Evolutionary conservation across 805 yeast genomes (phyloP).

Genomic region (Saccharomycopsis lassenensis): DNA sequence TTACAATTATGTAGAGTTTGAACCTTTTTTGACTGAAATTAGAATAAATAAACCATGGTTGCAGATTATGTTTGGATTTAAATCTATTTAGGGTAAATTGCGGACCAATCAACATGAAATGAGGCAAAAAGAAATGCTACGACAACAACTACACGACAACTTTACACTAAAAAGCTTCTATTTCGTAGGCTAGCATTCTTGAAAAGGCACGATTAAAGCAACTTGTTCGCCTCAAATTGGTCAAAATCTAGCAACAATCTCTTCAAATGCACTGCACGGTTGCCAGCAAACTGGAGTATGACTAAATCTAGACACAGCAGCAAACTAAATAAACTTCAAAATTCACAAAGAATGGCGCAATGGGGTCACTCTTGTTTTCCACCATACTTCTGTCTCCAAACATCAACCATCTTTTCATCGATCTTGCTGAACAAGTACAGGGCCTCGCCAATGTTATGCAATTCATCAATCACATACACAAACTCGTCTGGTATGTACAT

Average conservation of each 20-base stretch:
- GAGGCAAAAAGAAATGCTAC: too few relatives aligned
- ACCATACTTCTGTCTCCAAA: conserved; percentile 80
- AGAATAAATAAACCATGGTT: too few relatives aligned
- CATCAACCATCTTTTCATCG: conserved; percentile 77
- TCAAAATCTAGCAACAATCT: neutral
- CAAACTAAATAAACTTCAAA: neutral
- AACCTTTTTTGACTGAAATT: too few relatives aligned
- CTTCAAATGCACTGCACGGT: neutral
- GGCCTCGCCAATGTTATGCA: conserved; percentile 85
- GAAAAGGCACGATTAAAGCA: neutral
- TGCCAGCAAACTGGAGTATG: neutral
- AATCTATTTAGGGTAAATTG: too few relatives aligned
- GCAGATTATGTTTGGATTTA: too few relatives aligned
- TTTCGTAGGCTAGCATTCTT: too few relatives aligned
- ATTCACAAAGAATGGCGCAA: neutral
- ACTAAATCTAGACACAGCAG: neutral
- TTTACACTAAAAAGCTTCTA: too few relatives aligned
- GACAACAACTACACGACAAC: too few relatives aligned
- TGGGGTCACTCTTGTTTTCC: conserved; percentile 43
- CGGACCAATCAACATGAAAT: too few relatives aligned
- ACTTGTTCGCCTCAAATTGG: neutral
- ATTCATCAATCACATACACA: conserved; percentile 54
- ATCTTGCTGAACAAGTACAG: conserved; percentile 87
- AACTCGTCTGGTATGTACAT: conserved; percentile 70
- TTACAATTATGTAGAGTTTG: too few relatives aligned